Evolutionary conservation across 2,329 filamentous ascomycete genomes (phyloP).

Genomic region (Penicillium sp.): DNA sequence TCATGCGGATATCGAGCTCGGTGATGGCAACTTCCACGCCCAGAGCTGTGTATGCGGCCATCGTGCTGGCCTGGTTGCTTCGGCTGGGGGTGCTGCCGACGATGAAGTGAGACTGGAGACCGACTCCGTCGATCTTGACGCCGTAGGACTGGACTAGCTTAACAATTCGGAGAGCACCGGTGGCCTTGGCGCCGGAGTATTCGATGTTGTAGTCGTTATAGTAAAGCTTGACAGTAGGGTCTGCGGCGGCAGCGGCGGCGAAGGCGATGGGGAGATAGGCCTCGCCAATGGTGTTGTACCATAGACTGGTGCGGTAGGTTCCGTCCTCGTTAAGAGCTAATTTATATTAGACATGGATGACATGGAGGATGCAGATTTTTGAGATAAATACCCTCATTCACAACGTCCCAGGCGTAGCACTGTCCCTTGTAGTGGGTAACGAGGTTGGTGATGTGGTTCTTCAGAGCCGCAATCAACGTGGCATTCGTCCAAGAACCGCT

Average conservation of each 20-base stretch:
- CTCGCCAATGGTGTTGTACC: constrained; percentile 51
- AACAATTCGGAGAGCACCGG: constrained; percentile 45
- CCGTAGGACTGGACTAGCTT: constrained; percentile 47
- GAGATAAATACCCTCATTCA: constrained; percentile 43
- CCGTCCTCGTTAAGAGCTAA: constrained; percentile 54
- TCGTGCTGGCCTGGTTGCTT: constrained; percentile 46
- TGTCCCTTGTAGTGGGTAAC: constrained; percentile 44
- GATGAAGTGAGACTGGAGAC: constrained; percentile 51
- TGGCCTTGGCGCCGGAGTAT: constrained; percentile 43
- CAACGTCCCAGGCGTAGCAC: constrained; percentile 51
- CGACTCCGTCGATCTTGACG: constrained; percentile 56
- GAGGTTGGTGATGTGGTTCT: constrained; percentile 51
- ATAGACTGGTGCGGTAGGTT: constrained; percentile 51
- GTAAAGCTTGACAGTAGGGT: constrained; percentile 59
- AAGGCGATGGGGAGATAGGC: constrained; percentile 56
- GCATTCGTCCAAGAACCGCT: constrained; percentile 62
- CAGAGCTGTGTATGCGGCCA: constrained; percentile 47
- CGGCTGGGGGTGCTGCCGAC: constrained; percentile 51
- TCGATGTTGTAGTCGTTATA: constrained; percentile 56
- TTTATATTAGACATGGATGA: background rate
- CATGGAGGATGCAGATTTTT: background rate
- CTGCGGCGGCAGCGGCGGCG: constrained; percentile 59
- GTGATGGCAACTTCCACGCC: constrained; percentile 52
- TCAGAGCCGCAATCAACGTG: constrained; percentile 62
- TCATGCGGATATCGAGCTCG: constrained; percentile 58